Base-by-base conservation (phyloP, 495 filamentous ascomycete genomes). In the Annulohypoxylon stygium region DNA sequence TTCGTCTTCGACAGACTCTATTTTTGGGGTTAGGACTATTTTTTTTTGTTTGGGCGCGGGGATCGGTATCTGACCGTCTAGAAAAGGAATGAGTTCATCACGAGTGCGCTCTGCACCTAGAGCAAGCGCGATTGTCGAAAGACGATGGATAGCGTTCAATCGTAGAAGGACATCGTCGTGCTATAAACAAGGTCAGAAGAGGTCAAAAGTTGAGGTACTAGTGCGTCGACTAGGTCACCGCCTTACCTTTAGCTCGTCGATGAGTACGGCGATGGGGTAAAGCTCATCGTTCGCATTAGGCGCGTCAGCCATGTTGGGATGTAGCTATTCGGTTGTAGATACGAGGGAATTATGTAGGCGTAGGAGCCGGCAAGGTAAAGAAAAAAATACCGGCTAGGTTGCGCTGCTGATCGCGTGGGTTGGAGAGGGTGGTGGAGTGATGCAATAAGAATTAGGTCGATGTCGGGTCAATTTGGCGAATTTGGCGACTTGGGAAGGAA, bases 1-100 rank as follows among this genome's bases (percentile, higher is more conserved):
- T 81, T 99, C 96, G 72, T 99, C 96, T 84, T 99, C 96, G 65
- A 99, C 94, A 45, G 95, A 97, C 82, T 99, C 96, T 99, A 81
- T 20, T 75, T 67, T 47, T 64, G 60, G 48, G 20, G 66, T 78
- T 64, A 67, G 63, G 71, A 63, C 51, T 73, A 25, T 55, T 67
- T 70, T 30, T 30, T 30, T 75, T 73, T 72, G 70, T 62, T 63
- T 39, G 65, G 60, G 53, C 3, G 37, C 47, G 67, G 64, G 59
- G 74, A 61, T 65, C 51, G 62, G 16, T 47, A 61, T 73, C 84
- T 83, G 83, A 98, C 96, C 96, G 81, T 99, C 96, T 78, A 99
- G 88, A 79, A 99, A 99, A 75, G 97, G 97, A 84, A 99, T 97
- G 70, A 99, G 90, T 83, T 99, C 96, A 66, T 98, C 96, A 75